phyloP scores from a whole-genome alignment of 495 filamentous ascomycete genomes.

The Astrothelium macrocarpum region DNA sequence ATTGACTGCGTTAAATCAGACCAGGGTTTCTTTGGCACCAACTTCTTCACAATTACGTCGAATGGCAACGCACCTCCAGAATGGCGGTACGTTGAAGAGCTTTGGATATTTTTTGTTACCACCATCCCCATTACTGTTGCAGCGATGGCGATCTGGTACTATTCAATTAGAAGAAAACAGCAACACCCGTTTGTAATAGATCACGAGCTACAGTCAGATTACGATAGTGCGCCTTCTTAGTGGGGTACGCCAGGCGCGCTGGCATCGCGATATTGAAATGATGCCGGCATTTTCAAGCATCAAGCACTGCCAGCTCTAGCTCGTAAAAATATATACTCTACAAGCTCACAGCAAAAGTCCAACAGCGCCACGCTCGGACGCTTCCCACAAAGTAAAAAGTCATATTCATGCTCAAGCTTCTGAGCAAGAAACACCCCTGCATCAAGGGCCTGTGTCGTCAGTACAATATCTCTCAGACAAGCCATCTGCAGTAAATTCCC shows the following conservation, averaged over 20 bases:
- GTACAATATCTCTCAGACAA: too few relatives aligned
- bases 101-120: background rate
- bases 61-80: background rate
- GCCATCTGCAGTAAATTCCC: too few relatives aligned
- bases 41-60: constrained; percentile 3
- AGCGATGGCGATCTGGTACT: background rate
- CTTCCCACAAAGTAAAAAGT: background rate
- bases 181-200: background rate
- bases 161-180: background rate
- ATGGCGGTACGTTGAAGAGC: background rate
- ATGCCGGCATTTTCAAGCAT: background rate
- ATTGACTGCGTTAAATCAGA: background rate
- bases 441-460: background rate
- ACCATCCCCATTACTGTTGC: background rate
- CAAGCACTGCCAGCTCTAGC: background rate
- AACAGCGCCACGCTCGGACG: background rate
- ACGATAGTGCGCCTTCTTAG: too few relatives aligned
- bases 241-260: too few relatives aligned
- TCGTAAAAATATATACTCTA: background rate
- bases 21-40: constrained; percentile 1
- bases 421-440: background rate
- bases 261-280: background rate
- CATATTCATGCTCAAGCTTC: background rate
- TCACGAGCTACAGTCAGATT: background rate
- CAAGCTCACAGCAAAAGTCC: background rate